A percentile compares a stretch with the other conserved stretches of the same genome.
phyloP scores from a whole-genome alignment of 768 basidiomycete species.

The Tulasnella sp. region DNA sequence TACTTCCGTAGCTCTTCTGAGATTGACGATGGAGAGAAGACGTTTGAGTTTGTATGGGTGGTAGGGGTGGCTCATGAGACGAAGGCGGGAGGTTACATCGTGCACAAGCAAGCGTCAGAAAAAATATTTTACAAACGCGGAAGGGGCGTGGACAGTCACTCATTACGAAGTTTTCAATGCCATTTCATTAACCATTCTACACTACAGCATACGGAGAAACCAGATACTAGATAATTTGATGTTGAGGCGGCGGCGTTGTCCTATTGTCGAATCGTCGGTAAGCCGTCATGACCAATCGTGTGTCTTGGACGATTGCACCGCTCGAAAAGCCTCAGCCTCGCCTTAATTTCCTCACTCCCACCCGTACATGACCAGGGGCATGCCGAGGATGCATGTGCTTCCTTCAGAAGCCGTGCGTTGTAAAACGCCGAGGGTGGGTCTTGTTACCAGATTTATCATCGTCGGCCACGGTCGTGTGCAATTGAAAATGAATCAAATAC shows the following conservation, averaged over 20 bases:
- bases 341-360: conserved; percentile 13
- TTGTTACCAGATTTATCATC: conserved; percentile 18
- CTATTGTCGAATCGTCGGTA: too few species aligned
- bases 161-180: background rate
- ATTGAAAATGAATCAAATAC: background rate
- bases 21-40: background rate
- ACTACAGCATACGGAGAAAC: background rate
- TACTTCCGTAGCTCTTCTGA: background rate
- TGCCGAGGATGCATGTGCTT: background rate
- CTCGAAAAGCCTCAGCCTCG: conserved; percentile 14
- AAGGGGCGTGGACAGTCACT: background rate
- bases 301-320: background rate
- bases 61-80: conserved; percentile 4
- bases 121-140: background rate
- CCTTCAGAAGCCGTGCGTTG: conserved; percentile 7
- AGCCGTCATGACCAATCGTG: background rate
- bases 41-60: background rate
- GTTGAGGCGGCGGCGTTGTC: too few species aligned
- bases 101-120: background rate
- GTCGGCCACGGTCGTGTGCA: background rate
- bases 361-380: conserved; percentile 6
- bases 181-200: background rate
- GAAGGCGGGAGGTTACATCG: background rate
- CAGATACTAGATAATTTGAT: background rate
- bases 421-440: conserved; percentile 12